Evolutionary conservation across 2,329 filamentous ascomycete genomes (phyloP), one percentile per base, ranked within the genome.

Genomic region (Aureobasidium musti): DNA sequence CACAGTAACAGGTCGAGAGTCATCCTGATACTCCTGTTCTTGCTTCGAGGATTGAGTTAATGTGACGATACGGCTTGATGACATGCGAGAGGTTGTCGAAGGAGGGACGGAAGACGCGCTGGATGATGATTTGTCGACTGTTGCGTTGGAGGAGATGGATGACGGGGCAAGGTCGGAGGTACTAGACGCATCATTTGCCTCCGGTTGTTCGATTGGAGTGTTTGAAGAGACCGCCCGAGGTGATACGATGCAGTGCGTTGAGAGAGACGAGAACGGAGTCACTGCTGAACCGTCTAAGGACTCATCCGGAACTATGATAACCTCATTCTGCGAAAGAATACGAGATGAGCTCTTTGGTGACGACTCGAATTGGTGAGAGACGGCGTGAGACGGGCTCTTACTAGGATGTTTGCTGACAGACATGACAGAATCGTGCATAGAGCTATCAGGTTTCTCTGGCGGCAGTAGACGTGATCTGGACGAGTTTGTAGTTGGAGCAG

Each of bases 371-470:
- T 45, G 19, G n/a, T 47, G 39, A n/a, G 57, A 49, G 19, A 43
- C 7, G 14, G 28, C 47, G 6, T n/a, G 57, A 23, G 57, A 49
- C 13, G 11, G 30, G 6, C 13, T 19, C 23, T 59, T 30, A 33
- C 54, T 45, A 17, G 37, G 33, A 39, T 30, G 14, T 5, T 19
- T 17, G 39, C 54, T 59, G 11, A 43, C 10, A 47, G 35, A 35
- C 4, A 61, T 28, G 30, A 8, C 43, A 23, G 43, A 61, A 37
- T 61, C 41, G 10, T 61, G 57, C n/a, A 41, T 23, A 19, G 57
- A 49, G 43, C 57, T 61, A 21, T 13, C 28, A 2, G 57, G 57
- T 21, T 52, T 63, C 19, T 26, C 30, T n/a, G 43, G 59, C n/a
- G 59, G 33, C n/a, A 63, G 21, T 19, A 50, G n/a, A 26, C 35